These are phyloP conservation scores for Helminthosporium solani DNA, from an alignment of 2,329 filamentous ascomycete species.

Conservation along the genomic window DNA sequence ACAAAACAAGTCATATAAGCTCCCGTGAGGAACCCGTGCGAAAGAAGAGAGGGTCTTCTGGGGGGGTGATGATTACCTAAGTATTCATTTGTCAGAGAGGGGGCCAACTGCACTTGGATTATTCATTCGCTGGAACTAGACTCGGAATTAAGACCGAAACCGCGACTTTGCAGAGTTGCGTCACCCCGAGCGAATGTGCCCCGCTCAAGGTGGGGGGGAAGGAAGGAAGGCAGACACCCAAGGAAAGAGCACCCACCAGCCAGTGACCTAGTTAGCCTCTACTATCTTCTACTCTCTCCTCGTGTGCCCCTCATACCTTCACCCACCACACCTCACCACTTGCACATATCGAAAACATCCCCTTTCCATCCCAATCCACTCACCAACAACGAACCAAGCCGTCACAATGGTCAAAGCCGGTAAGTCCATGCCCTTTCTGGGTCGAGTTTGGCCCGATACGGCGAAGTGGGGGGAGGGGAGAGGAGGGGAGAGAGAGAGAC, in stretches of 20 bases:
- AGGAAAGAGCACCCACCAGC: too few relatives aligned
- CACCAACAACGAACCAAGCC: slow-evolving; percentile 41
- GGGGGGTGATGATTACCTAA: too few relatives aligned
- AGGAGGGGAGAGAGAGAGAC: slow-evolving; percentile 49
- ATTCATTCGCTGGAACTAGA: slow-evolving; percentile 31
- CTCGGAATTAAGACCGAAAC: slow-evolving; percentile 15
- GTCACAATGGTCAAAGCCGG: slow-evolving; percentile 98
- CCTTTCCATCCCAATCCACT: slow-evolving; percentile 11
- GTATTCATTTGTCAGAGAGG: slow-evolving; percentile 11
- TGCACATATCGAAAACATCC: slow-evolving; percentile 12
- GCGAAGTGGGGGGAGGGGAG: slow-evolving; percentile 37
- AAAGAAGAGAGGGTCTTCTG: too few relatives aligned
- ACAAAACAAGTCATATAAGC: neutral
- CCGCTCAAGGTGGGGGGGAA: slow-evolving; percentile 24
- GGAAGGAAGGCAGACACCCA: slow-evolving; percentile 6
- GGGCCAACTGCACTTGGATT: slow-evolving; percentile 19
- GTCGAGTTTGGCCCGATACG: slow-evolving; percentile 23
- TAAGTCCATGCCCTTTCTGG: slow-evolving; percentile 53
- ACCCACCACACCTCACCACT: neutral
- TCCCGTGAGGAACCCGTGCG: neutral
- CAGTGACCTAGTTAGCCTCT: too few relatives aligned
- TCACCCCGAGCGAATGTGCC: slow-evolving; percentile 30
- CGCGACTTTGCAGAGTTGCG: slow-evolving; percentile 18
- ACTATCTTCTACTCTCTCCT: too few relatives aligned
- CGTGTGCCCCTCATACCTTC: neutral